Conservation (phyloP, 192 early-diverging fungal genomes). For the Entomortierella beljakovae region DNA sequence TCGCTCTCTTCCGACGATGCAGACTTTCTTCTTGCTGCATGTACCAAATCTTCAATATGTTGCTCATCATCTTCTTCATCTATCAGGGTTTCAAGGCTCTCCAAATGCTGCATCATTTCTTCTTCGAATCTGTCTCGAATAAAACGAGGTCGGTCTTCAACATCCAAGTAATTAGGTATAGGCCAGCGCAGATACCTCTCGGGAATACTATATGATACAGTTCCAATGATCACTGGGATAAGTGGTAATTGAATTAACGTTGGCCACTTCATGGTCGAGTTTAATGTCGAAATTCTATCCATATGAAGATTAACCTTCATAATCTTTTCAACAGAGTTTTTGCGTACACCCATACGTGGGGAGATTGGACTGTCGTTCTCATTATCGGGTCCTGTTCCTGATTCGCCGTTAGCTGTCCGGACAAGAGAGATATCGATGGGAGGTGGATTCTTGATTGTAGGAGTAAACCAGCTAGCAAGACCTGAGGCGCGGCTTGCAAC, state of each 20-base stretch:
- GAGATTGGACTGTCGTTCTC: not conserved
- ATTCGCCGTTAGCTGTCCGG: not conserved
- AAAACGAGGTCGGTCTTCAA: constrained; percentile 44
- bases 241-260: constrained; percentile 37
- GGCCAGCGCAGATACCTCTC: constrained; percentile 48
- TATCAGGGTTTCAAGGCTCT: constrained; percentile 46
- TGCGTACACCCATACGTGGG: constrained; percentile 8
- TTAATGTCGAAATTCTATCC: constrained; percentile 37
- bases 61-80: constrained; percentile 38
- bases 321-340: constrained; percentile 37
- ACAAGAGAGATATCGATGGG: constrained; percentile 46
- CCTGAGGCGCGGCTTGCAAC: constrained; percentile 26
- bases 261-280: constrained; percentile 46
- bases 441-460: constrained; percentile 21
- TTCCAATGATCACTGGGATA: constrained; percentile 45
- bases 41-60: constrained; percentile 36
- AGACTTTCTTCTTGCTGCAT: constrained; percentile 34
- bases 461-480: constrained; percentile 50
- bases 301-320: constrained; percentile 27
- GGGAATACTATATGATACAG: constrained; percentile 32
- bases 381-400: constrained; percentile 1
- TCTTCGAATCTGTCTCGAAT: constrained; percentile 51
- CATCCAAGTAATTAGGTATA: constrained; percentile 45
- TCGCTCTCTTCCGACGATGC: constrained; percentile 40
- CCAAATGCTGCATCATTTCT: constrained; percentile 50